Percentiles rank a stretch among this genome's conserved stretches.
Conservation (phyloP, 441 rosid genomes). For the Theobroma grandiflorum region DNA sequence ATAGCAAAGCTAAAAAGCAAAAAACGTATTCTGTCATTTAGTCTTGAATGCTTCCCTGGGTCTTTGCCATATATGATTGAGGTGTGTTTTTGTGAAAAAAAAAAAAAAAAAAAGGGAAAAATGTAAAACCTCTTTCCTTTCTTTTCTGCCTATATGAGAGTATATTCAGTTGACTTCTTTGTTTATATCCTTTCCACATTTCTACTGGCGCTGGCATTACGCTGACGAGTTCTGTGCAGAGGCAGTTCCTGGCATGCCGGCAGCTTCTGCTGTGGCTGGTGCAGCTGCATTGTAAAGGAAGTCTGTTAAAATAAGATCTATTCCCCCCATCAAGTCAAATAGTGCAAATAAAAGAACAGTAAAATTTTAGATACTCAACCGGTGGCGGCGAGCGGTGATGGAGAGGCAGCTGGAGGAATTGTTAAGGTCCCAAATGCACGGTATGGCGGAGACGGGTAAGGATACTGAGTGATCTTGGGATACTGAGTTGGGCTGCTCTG, state of each 20-base stretch:
- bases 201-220: conserved; percentile 7
- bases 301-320: not conserved
- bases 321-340: not conserved
- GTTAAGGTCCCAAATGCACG: conserved; percentile 58
- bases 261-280: conserved; percentile 7
- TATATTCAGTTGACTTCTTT: not conserved
- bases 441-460: conserved; percentile 57
- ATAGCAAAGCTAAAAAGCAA: not conserved
- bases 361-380: not conserved
- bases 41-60: not conserved
- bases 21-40: not conserved
- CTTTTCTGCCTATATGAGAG: not conserved
- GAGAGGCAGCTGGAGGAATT: conserved; percentile 48
- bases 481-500: conserved; percentile 63
- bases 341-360: not conserved
- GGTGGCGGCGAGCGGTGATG: conserved; percentile 16
- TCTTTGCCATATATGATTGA: not conserved
- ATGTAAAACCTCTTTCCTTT: not conserved
- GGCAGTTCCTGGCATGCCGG: not conserved
- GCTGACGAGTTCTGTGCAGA: conserved; percentile 21
- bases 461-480: conserved; percentile 64
- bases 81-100: not conserved
- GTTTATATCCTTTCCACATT: not conserved
- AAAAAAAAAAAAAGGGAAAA: not conserved
- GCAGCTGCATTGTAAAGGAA: conserved; percentile 22